A percentile compares a stretch with the other conserved stretches of the same genome.
phyloP scores from a whole-genome alignment of 129 eudicot genomes.

The carrot (Daucus carota) region DH1_v3.0 NC_030389.2:44851001-44851500 shows the following conservation, averaged over 20 bases:
- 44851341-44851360: not conserved
- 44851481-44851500: not conserved
- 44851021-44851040: constrained; percentile 46
- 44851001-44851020: constrained; percentile 27
- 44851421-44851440: no score
- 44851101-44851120: constrained; percentile 83
- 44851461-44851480: no score
- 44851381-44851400: not conserved
- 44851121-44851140: not conserved
- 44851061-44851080: constrained; percentile 82
- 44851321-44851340: not conserved
- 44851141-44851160: not conserved
- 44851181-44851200: not conserved
- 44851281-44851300: not conserved
- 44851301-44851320: not conserved
- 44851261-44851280: not conserved
- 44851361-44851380: not conserved
- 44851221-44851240: not conserved
- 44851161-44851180: not conserved
- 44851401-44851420: not conserved
- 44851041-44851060: constrained; percentile 82
- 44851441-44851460: not conserved
- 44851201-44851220: not conserved
- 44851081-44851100: constrained; percentile 76
- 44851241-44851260: not conserved